Evolutionary conservation across 176 grass and related monocot species (phyloP).

Genomic region (Eremochloa ophiuroides): DNA sequence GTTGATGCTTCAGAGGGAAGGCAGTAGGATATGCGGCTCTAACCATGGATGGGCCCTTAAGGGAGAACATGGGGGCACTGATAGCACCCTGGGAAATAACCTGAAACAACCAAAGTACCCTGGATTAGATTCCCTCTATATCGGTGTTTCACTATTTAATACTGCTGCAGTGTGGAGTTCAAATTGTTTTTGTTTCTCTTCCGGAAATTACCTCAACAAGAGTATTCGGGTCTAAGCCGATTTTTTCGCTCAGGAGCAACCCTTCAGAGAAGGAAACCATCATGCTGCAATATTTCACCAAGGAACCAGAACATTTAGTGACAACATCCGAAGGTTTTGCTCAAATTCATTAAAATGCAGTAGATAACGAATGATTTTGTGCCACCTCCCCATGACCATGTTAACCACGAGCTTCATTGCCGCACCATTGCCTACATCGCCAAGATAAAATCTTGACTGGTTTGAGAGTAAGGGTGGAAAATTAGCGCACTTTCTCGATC

Average conservation of each 20-base stretch:
- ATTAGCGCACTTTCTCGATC: conserved; percentile 4
- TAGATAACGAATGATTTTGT: conserved; percentile 10
- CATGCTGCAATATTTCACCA: conserved; percentile 56
- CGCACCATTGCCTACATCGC: conserved; percentile 82
- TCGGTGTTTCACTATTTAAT: not conserved
- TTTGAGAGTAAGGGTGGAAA: conserved; percentile 23
- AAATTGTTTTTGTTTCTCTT: not conserved
- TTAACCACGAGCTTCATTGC: conserved; percentile 97
- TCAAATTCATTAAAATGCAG: not conserved
- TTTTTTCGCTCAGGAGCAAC: conserved; percentile 76
- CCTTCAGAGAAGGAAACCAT: conserved; percentile 96
- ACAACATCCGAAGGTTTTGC: not conserved
- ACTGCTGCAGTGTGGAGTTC: not conserved
- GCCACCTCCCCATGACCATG: conserved; percentile 95
- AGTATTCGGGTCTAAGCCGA: conserved; percentile 68
- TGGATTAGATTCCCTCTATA: conserved; percentile 9
- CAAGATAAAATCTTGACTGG: conserved; percentile 81
- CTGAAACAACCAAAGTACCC: conserved; percentile 36
- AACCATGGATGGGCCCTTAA: conserved; percentile 94
- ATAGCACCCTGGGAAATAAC: conserved; percentile 93
- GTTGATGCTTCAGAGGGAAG: conserved; percentile 97
- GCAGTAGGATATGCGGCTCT: conserved; percentile 76
- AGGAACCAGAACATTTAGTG: conserved; percentile 11
- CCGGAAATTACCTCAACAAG: conserved; percentile 60
- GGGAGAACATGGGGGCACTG: conserved; percentile 77